Conservation (phyloP, 2,329 filamentous ascomycete species). For the Fusarium siculi region DNA sequence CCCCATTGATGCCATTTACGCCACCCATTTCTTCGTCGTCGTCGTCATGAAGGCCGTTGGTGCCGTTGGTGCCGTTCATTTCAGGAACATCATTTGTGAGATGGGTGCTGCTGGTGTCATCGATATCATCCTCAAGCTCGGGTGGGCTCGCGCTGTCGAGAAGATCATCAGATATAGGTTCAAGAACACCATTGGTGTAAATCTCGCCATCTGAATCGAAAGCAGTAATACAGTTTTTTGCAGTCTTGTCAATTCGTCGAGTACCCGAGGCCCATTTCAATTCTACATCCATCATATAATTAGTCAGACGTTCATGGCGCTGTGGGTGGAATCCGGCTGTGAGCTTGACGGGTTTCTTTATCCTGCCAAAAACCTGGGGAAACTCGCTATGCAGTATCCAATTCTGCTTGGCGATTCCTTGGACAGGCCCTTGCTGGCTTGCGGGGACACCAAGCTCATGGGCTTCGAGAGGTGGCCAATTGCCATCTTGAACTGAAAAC, state of each 20-base stretch:
- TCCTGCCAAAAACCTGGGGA: slow-evolving; percentile 54
- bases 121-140: slow-evolving; percentile 25
- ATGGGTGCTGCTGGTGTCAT: slow-evolving; percentile 1
- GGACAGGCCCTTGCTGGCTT: slow-evolving; percentile 28
- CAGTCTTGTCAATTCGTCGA: slow-evolving; percentile 52
- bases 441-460: slow-evolving; percentile 46
- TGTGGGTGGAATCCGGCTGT: slow-evolving; percentile 41
- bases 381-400: slow-evolving; percentile 57
- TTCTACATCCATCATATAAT: slow-evolving; percentile 62
- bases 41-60: slow-evolving; percentile 16
- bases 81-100: slow-evolving; percentile 25
- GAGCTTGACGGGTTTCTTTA: slow-evolving; percentile 51
- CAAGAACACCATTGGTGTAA: slow-evolving; percentile 40
- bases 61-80: slow-evolving; percentile 4
- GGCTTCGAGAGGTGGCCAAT: slow-evolving; percentile 64
- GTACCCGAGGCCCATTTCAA: slow-evolving; percentile 59
- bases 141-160: slow-evolving; percentile 23
- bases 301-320: slow-evolving; percentile 48
- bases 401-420: slow-evolving; percentile 37
- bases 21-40: slow-evolving; percentile 10
- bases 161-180: slow-evolving; percentile 33
- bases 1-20: slow-evolving; percentile 19
- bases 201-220: slow-evolving; percentile 49
- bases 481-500: slow-evolving; percentile 59
- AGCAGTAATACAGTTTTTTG: slow-evolving; percentile 57